Conservation (phyloP, 306 rosid species). For the Gleditsia sinensis region DNA sequence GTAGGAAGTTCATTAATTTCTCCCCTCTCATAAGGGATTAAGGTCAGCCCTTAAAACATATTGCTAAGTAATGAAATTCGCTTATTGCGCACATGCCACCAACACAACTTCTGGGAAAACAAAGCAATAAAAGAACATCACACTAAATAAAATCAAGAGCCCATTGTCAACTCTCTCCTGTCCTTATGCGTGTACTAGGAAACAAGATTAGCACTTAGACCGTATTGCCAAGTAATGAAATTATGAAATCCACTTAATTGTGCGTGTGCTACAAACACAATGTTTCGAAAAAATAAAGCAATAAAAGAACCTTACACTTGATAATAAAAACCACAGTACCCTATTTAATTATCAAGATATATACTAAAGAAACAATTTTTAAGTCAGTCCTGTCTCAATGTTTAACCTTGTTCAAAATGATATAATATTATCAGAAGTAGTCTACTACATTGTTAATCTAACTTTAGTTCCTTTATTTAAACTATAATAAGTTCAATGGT, state of each 20-base stretch:
- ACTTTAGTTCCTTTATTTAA: background rate
- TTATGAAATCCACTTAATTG: background rate
- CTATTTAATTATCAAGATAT: background rate
- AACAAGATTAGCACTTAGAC: background rate
- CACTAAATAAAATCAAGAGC: background rate
- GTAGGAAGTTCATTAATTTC: background rate
- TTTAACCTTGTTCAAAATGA: background rate
- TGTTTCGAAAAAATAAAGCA: background rate
- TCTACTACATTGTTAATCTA: background rate
- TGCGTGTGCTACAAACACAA: background rate
- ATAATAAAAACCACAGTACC: background rate
- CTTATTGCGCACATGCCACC: background rate
- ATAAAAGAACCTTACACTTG: background rate
- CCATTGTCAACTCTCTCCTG: background rate
- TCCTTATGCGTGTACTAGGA: background rate
- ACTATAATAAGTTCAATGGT: constrained; percentile 3
- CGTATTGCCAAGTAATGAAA: background rate
- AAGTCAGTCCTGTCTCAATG: background rate
- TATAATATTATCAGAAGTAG: background rate
- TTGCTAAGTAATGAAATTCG: background rate
- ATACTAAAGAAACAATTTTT: background rate
- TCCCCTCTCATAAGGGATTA: constrained; percentile 1
- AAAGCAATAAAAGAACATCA: background rate
- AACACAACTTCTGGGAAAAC: background rate
- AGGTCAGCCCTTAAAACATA: background rate